phyloP scores from a whole-genome alignment of 2,329 filamentous ascomycete genomes.

The Annulohypoxylon truncatum region DNA sequence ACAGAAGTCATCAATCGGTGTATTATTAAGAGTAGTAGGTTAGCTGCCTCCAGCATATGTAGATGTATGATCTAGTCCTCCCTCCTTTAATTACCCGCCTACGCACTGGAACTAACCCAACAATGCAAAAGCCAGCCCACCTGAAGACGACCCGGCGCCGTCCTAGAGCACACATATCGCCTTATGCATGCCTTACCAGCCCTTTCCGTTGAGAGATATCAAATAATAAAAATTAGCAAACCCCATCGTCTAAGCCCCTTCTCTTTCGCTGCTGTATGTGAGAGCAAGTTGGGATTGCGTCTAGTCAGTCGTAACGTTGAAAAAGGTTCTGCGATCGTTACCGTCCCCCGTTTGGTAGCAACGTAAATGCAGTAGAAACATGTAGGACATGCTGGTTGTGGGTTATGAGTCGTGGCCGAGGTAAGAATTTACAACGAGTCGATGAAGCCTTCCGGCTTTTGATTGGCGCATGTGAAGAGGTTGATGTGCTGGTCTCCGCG shows the following conservation, averaged over 20 bases:
- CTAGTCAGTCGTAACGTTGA: slow-evolving; percentile 9
- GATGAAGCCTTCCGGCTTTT: slow-evolving; percentile 49
- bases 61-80: not conserved
- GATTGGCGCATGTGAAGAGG: slow-evolving; percentile 78
- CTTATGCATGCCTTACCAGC: not conserved
- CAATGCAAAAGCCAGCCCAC: slow-evolving; percentile 13
- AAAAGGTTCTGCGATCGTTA: slow-evolving; percentile 6
- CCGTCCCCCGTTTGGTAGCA: not conserved
- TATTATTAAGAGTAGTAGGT: not conserved
- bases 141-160: slow-evolving; percentile 2
- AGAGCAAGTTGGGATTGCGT: not conserved
- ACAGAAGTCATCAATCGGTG: not conserved
- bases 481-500: slow-evolving; percentile 92
- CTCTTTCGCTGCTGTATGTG: not conserved
- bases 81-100: not conserved
- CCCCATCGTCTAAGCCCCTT: not conserved
- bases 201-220: not conserved
- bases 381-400: not conserved
- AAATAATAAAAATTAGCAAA: not conserved
- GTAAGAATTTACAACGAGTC: slow-evolving; percentile 37
- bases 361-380: slow-evolving; percentile 1
- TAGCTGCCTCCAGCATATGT: not conserved
- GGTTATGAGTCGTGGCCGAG: not conserved
- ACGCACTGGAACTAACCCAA: not conserved
- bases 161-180: not conserved